Evolutionary conservation across 2,329 filamentous ascomycete genomes (phyloP).

Genomic region (Pyricularia grisea): DNA sequence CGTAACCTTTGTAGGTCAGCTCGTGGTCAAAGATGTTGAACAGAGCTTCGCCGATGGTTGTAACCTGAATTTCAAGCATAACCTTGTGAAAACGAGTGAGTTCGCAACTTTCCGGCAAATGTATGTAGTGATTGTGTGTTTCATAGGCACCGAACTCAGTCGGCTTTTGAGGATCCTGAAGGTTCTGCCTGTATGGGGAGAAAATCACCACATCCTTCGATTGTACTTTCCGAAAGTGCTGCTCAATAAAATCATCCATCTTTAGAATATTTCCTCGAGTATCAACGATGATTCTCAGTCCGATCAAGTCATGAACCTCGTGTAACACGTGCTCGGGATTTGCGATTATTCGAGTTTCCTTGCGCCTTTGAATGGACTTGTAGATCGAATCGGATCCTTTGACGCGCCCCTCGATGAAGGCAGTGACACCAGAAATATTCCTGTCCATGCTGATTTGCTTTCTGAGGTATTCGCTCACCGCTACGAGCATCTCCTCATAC

Average conservation of each 20-base stretch:
- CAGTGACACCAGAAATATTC: background rate
- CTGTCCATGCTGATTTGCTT: background rate
- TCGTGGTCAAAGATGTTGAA: background rate
- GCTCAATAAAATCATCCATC: slow-evolving; percentile 5
- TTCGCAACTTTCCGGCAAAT: background rate
- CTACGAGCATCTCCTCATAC: background rate
- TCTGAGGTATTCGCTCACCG: background rate
- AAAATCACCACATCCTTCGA: background rate
- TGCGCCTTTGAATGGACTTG: background rate
- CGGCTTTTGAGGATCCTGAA: too few relatives aligned
- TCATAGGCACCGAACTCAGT: background rate
- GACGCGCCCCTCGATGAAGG: background rate
- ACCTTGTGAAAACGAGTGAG: background rate
- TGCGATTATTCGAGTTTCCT: background rate
- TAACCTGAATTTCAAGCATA: background rate
- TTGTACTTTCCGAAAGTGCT: slow-evolving; percentile 2
- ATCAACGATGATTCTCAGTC: slow-evolving; percentile 8
- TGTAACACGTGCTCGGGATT: background rate
- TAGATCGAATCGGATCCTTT: background rate
- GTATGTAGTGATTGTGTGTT: background rate
- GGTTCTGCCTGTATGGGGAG: too few relatives aligned
- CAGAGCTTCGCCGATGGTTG: background rate
- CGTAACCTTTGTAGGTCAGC: background rate
- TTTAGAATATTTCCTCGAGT: slow-evolving; percentile 6
- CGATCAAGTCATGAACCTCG: slow-evolving; percentile 9